Evolutionary conservation across 2,329 filamentous ascomycete species (phyloP), one percentile per base, ranked within the genome.

Genomic region (Pseudopithomyces chartarum): DNA sequence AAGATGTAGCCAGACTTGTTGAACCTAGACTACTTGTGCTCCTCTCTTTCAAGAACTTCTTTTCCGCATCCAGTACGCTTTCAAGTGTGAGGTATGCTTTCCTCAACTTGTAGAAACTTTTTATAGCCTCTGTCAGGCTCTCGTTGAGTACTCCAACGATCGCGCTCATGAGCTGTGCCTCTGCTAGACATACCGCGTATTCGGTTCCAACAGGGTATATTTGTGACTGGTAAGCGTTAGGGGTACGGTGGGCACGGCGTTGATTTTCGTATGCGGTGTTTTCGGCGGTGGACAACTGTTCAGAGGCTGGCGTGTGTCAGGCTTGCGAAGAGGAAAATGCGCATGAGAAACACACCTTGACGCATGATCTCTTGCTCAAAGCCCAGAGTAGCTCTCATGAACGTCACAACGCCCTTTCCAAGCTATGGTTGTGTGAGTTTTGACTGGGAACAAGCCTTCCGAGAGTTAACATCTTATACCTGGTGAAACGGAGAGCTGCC

Each of bases 351-450:
- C 45, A 52, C 29, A 58, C 56, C 54, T 57, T 61, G 42, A 29
- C 86, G 87, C 89, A 98, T 95, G 63, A 96, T 84, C 3, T 95
- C 88, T 75, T 96, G 93, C 77, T 98, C 95, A 67, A 97, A 95
- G 1, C 93, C 93, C 1, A 98, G 80, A 2, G 95, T 89, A 17
- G 93, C 92, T 65, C 88, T 84, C 76, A 98, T 88, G 73, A 98
- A 98, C 43, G 86, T 87, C 19, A 92, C 87, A 33, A 97, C 87
- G 51, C 91, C 90, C 63, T 88, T 82, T 29, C 92, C 93, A 33
- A 98, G 83, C 79, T 90, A 81, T 42, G 52, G 23, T 47, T 34
- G 42, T 54, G 58, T 74, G 49, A 73, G 71, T 58, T 38, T 43
- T 26, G 36, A 13, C 13, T 34, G 33, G 11, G 36, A 19, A 12